phyloP scores from a whole-genome alignment of 495 filamentous ascomycete genomes.

The Pseudomonodictys pantanalensis region DNA sequence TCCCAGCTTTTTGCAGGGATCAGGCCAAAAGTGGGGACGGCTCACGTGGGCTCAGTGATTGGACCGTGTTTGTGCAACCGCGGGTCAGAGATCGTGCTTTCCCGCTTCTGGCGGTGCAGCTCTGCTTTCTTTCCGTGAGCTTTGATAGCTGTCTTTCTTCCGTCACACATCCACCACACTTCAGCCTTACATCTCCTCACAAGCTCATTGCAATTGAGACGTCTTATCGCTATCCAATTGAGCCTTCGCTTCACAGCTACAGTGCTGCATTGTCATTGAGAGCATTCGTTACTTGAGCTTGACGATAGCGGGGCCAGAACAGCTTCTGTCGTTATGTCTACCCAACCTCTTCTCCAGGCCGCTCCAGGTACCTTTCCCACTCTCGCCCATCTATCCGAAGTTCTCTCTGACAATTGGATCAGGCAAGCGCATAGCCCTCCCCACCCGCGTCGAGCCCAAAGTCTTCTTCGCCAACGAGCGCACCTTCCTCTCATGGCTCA shows the following conservation, averaged over 20 bases:
- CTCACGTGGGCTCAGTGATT: background rate
- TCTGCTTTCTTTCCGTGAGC: no score
- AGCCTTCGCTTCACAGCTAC: background rate
- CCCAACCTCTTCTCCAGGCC: conserved; percentile 88
- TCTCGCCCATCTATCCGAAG: conserved; percentile 8
- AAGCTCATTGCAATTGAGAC: no score
- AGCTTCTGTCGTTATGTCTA: conserved; percentile 72
- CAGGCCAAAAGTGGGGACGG: background rate
- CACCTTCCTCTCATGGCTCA: conserved; percentile 98
- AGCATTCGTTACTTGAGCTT: no score
- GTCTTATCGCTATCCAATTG: background rate
- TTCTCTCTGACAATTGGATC: conserved; percentile 23
- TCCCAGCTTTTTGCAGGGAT: background rate
- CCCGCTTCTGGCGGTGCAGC: no score
- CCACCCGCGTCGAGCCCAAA: conserved; percentile 96
- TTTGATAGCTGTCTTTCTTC: no score
- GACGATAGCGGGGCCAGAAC: conserved; percentile 4
- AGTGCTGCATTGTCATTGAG: no score
- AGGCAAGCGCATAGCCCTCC: conserved; percentile 98
- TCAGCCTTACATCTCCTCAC: no score
- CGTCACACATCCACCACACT: no score
- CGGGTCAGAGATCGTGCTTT: background rate
- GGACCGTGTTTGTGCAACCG: background rate
- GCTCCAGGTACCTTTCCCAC: conserved; percentile 61
- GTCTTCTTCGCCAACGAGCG: conserved; percentile 99